Evolutionary conservation across 2,329 filamentous ascomycete genomes (phyloP).

Genomic region (Coleophoma crateriformis): DNA sequence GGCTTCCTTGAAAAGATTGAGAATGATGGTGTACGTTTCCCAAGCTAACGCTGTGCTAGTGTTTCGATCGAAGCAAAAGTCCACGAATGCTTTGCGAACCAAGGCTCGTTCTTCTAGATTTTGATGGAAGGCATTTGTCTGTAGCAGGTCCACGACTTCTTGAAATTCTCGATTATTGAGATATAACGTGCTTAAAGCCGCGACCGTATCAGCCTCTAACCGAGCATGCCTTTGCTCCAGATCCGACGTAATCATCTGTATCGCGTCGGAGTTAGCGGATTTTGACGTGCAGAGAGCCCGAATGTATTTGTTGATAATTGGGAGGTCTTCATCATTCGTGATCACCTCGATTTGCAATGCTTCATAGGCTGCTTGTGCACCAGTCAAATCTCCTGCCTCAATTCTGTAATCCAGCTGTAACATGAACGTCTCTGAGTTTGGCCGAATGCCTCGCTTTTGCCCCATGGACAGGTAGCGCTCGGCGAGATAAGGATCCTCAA

Average conservation of each 20-base stretch:
- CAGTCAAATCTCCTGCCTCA: slow-evolving; percentile 65
- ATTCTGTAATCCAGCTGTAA: slow-evolving; percentile 73
- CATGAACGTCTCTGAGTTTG: slow-evolving; percentile 65
- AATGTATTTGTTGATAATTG: slow-evolving; percentile 66
- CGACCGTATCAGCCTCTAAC: slow-evolving; percentile 70
- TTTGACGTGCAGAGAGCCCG: slow-evolving; percentile 57
- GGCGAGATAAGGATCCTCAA: slow-evolving; percentile 64
- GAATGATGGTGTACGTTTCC: slow-evolving; percentile 61
- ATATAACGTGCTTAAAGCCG: slow-evolving; percentile 67
- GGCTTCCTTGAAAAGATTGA: slow-evolving; percentile 61
- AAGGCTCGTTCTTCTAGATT: slow-evolving; percentile 62
- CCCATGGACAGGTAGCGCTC: slow-evolving; percentile 68
- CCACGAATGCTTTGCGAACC: slow-evolving; percentile 60
- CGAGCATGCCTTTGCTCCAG: slow-evolving; percentile 64
- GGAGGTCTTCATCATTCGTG: slow-evolving; percentile 51
- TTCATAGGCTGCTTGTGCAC: slow-evolving; percentile 61
- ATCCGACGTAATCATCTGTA: slow-evolving; percentile 68
- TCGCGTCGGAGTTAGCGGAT: slow-evolving; percentile 60
- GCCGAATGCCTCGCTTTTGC: slow-evolving; percentile 55
- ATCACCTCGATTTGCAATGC: slow-evolving; percentile 51
- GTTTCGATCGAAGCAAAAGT: slow-evolving; percentile 58
- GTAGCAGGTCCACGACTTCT: slow-evolving; percentile 78
- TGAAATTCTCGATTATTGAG: slow-evolving; percentile 70
- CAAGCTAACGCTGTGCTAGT: slow-evolving; percentile 60
- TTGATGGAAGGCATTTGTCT: slow-evolving; percentile 66